Base-by-base conservation (phyloP, 108 stramenopile genomes). In the Nitzschia sp. region DNA sequence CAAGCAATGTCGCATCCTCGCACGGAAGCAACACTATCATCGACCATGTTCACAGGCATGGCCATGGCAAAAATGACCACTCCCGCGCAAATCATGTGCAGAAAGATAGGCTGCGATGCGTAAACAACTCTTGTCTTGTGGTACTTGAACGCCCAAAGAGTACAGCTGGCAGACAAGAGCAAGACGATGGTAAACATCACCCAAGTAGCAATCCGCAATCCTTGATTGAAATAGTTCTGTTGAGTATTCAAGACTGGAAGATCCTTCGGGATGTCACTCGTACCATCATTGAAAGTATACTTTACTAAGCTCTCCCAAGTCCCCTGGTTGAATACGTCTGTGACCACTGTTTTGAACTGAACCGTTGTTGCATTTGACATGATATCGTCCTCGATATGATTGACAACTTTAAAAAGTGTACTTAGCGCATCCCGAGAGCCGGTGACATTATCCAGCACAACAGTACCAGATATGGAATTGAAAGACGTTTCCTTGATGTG, bases 241-340 rank as follows among this genome's bases (percentile, higher is more conserved):
- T 51, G 17, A 51, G 21, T 23, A 19, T 17, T 23, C 21, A 23
- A 17, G 19, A 19, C 19, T 51, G 49, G 49, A n/a, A 51, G 13
- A 59, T 77, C 77, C 1, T 29, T 17, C 13, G 82, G 79, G 23
- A 58, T 25, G 21, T 49, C 72, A 24, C 34, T 58, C 21, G 80
- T 76, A 0, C 82, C 82, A 70, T 76, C 77, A 48, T 78, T 76
- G 74, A 79, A 86, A 11, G 69, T 51, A 34, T 58, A 83, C 2
- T 59, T 34, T 30, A 3, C 23, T 18, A 68, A 11, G 17, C 45
- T 48, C 47, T 48, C 35, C 82, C 80, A 83, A 23, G 36, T 54
- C 13, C 78, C 80, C 3, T 46, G 54, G 18, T 27, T 29, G 51
- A 70, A 86, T 24, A 81, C 3, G 51, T 72, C 57, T 0, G 82